Evolutionary conservation across 2,329 filamentous ascomycete species (phyloP), one percentile per base, ranked within the genome.

Genomic region (Diaporthe citri): DNA sequence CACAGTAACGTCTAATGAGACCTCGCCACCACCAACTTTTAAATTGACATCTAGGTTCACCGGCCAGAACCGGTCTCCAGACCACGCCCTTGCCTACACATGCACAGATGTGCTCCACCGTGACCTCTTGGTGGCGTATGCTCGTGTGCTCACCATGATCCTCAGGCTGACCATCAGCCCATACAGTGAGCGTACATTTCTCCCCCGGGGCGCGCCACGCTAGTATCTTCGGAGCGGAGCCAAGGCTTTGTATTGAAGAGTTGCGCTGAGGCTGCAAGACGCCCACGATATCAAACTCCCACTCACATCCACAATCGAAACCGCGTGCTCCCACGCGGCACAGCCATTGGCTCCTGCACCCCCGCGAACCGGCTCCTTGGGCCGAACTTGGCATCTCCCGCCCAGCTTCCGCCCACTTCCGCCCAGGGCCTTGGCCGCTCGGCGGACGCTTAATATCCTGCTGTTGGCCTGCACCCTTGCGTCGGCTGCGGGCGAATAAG

Each of bases 191-290:
- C 46, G 34, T 41, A 4, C n/a, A 55, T 20, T 39, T 4, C 25
- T 28, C 13, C 22, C 22, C 39, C n/a, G 31, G 8, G 15, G 43
- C 15, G 7, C 13, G 22, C 83, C 84, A 5, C 80, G 88, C 74
- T 87, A 81, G 79, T 15, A 39, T 34, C 34, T 41, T 69, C 31
- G 15, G 64, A 55, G 64, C 43, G 48, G 48, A 69, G 64, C 64
- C 64, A 69, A 69, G 64, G 64, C 64, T 69, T 41, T 55, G 64
- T 69, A 55, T 69, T 69, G 64, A 41, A 52, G 17, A 10, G 6
- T 55, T 31, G 46, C 25, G 46, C 13, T 41, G 64, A 69, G 46
- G 64, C 64, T 55, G 48, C 46, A 39, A 55, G n/a, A 55, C 36
- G 15, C n/a, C 15, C 22, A 22, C 64, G 34, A 55, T 69, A 41